Conservation (phyloP, 1,139 yeast genomes). For the Wickerhamomyces sp. region DNA sequence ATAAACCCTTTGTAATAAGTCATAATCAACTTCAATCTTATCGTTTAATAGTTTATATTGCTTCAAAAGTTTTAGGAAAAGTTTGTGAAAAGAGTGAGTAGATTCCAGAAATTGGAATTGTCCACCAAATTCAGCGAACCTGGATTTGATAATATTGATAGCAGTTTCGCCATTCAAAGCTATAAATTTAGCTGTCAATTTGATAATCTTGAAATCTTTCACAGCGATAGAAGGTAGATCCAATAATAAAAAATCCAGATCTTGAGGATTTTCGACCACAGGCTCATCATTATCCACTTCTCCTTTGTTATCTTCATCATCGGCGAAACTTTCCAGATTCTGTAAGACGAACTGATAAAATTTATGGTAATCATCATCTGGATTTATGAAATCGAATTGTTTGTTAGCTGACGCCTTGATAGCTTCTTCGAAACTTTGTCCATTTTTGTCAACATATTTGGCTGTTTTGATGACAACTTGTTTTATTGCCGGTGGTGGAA, state of each 20-base stretch:
- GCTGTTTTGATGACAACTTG: slow-evolving; percentile 69
- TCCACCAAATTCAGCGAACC: slow-evolving; percentile 37
- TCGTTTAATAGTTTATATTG: slow-evolving; percentile 48
- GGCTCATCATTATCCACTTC: slow-evolving; percentile 3
- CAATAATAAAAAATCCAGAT: slow-evolving; percentile 37
- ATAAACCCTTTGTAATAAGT: slow-evolving; percentile 47
- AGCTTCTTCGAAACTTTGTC: slow-evolving; percentile 58
- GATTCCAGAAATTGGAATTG: slow-evolving; percentile 68
- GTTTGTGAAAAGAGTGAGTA: slow-evolving; percentile 54
- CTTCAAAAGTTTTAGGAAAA: slow-evolving; percentile 46
- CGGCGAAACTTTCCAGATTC: slow-evolving; percentile 14
- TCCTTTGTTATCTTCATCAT: slow-evolving; percentile 7
- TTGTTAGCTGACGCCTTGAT: slow-evolving; percentile 45
- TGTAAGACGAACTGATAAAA: slow-evolving; percentile 48
- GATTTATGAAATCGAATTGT: slow-evolving; percentile 60
- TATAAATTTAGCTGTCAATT: slow-evolving; percentile 66
- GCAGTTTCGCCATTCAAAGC: slow-evolving; percentile 48
- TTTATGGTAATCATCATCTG: slow-evolving; percentile 48
- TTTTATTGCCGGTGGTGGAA: slow-evolving; percentile 57
- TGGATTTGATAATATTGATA: slow-evolving; percentile 35
- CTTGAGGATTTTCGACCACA: slow-evolving; percentile 8
- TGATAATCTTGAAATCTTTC: slow-evolving; percentile 64
- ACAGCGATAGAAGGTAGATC: slow-evolving; percentile 53
- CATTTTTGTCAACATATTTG: slow-evolving; percentile 65
- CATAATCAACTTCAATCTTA: slow-evolving; percentile 20